phyloP scores from a whole-genome alignment of 306 rosid genomes.

The Vigna radiata region DNA sequence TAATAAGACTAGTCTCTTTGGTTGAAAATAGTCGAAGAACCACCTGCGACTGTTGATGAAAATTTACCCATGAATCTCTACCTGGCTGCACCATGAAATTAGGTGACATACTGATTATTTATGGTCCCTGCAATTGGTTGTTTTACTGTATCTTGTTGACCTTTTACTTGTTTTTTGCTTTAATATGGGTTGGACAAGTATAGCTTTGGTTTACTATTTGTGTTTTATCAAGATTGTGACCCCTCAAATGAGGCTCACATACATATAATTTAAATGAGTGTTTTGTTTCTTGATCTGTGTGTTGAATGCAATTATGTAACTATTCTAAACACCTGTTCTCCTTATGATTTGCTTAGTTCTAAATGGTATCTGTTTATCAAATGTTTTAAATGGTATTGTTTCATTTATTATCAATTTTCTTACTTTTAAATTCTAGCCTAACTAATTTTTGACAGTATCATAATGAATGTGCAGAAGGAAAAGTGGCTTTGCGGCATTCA shows the following conservation, averaged over 20 bases:
- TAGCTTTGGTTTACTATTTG: slow-evolving; percentile 16
- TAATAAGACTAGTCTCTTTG: slow-evolving; percentile 33
- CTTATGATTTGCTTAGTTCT: slow-evolving; percentile 7
- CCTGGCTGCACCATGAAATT: slow-evolving; percentile 72
- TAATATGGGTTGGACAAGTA: background rate
- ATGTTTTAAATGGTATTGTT: too few relatives aligned
- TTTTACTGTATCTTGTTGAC: slow-evolving; percentile 18
- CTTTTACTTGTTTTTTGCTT: slow-evolving; percentile 2
- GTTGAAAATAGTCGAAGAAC: slow-evolving; percentile 33
- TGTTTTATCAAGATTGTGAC: background rate
- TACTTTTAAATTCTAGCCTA: background rate
- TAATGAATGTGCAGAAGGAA: slow-evolving; percentile 68
- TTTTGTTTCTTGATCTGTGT: slow-evolving; percentile 16
- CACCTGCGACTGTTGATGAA: slow-evolving; percentile 29
- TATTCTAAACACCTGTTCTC: background rate
- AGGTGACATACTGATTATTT: slow-evolving; percentile 56
- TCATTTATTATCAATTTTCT: background rate
- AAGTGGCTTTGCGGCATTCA: slow-evolving; percentile 56
- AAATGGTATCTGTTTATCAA: background rate
- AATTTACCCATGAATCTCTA: slow-evolving; percentile 33
- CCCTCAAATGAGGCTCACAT: background rate
- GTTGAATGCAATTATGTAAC: background rate
- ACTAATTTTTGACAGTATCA: slow-evolving; percentile 31
- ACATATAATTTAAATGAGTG: slow-evolving; percentile 5
- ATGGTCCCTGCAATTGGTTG: background rate